These are phyloP conservation scores for Auriculariales sp. DNA, from an alignment of 768 basidiomycete genomes.

Conservation along the genomic window DNA sequence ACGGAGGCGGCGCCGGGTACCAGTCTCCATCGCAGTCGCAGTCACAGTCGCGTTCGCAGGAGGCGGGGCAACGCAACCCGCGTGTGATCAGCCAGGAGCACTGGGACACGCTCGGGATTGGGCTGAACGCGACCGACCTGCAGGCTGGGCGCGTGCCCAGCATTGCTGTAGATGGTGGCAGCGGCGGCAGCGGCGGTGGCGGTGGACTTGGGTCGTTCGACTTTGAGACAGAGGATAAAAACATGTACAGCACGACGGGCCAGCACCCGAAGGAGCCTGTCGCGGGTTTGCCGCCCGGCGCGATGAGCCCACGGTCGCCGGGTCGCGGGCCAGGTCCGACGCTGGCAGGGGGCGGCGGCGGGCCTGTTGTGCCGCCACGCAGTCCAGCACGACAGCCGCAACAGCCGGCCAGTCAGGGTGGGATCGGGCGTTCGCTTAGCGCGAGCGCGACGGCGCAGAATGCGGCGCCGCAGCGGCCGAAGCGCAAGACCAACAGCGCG, in stretches of 20 bases:
- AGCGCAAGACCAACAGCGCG: conserved; percentile 47
- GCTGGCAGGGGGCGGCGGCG: conserved; percentile 18
- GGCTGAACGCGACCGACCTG: neutral
- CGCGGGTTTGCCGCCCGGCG: conserved; percentile 40
- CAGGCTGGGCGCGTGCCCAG: neutral
- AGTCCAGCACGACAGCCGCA: conserved; percentile 20
- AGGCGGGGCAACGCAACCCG: no score
- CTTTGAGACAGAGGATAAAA: neutral
- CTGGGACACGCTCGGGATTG: conserved; percentile 13
- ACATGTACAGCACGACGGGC: neutral
- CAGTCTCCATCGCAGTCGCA: no score
- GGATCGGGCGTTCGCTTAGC: conserved; percentile 55
- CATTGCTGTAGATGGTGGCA: no score
- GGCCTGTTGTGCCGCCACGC: conserved; percentile 13
- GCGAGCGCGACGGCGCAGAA: conserved; percentile 36
- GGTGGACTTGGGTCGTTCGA: neutral
- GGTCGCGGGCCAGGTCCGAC: conserved; percentile 14
- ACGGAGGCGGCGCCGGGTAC: no score
- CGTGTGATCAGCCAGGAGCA: conserved; percentile 87
- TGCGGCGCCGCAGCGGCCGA: conserved; percentile 25
- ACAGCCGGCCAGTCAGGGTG: conserved; percentile 20
- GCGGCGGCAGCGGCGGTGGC: no score
- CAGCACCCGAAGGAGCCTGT: neutral
- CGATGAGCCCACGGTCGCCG: conserved; percentile 37
- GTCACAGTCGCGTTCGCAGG: no score